These are phyloP conservation scores for Rhodotorula sp. DNA, from an alignment of 1,284 basidiomycete genomes.

Conservation along the genomic window DNA sequence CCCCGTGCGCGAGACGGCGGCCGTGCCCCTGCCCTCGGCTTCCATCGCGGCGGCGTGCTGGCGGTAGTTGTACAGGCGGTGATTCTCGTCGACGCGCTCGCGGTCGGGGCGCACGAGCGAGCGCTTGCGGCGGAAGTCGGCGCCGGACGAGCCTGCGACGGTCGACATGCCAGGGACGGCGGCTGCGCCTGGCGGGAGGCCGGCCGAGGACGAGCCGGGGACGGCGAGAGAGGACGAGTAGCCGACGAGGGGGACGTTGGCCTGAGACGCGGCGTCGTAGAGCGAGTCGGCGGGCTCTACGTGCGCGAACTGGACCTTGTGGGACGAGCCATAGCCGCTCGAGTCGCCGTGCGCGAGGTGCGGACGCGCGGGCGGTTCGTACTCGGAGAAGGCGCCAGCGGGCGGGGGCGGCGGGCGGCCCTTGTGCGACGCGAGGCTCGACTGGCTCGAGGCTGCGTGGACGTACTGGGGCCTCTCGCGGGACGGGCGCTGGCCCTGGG, in stretches of 20 bases:
- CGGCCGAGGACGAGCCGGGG: neutral
- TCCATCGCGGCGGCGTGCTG: slow-evolving; percentile 81
- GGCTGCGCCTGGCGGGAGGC: neutral
- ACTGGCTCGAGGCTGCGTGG: neutral
- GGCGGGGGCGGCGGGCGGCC: too few relatives aligned
- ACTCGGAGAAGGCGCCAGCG: neutral
- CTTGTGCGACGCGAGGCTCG: neutral
- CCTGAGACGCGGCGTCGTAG: slow-evolving; percentile 14
- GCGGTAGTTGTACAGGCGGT: slow-evolving; percentile 94
- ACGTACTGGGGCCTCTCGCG: neutral
- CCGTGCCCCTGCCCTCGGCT: slow-evolving; percentile 61
- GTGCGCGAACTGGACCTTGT: slow-evolving; percentile 28
- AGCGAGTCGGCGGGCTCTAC: neutral
- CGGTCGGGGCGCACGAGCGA: slow-evolving; percentile 90
- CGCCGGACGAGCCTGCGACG: neutral
- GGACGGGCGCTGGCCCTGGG: neutral
- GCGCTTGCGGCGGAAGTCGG: slow-evolving; percentile 64
- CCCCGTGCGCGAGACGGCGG: slow-evolving; percentile 73
- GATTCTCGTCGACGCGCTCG: slow-evolving; percentile 93
- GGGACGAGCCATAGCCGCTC: neutral
- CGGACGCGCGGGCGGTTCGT: neutral
- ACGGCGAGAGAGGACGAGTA: slow-evolving; percentile 9
- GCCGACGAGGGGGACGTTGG: slow-evolving; percentile 30
- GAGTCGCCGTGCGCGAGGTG: neutral
- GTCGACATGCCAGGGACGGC: neutral